A percentile compares a stretch with the other conserved stretches of the same genome.
These are phyloP conservation scores for Bryopsis sp. DNA, from an alignment of 139 green algal genomes.

Conservation along the genomic window DNA sequence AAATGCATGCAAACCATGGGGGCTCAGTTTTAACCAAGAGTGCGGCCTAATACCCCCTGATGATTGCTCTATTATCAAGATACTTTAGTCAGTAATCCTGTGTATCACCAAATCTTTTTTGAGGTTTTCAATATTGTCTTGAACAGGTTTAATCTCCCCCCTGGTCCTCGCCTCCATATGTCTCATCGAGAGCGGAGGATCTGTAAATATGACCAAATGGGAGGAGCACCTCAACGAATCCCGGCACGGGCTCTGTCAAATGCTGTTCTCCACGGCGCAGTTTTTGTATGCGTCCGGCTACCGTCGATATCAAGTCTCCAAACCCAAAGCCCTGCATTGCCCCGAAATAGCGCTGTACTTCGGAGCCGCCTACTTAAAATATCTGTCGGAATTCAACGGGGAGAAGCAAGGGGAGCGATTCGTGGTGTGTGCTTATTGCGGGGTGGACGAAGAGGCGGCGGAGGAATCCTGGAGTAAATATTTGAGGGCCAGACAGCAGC, in stretches of 20 bases:
- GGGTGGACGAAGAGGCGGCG: neutral
- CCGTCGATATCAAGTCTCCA: neutral
- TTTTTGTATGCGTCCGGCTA: constrained; percentile 1
- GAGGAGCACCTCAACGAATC: neutral
- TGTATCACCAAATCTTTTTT: too few species aligned
- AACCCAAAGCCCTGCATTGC: neutral
- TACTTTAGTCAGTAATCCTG: too few species aligned
- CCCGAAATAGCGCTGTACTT: constrained; percentile 13
- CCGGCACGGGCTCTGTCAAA: neutral
- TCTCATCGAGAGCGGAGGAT: constrained; percentile 5
- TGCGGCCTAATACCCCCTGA: too few species aligned
- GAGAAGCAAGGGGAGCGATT: neutral
- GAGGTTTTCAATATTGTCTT: too few species aligned
- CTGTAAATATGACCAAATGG: neutral
- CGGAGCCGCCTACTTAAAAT: constrained; percentile 4
- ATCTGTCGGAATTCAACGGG: neutral
- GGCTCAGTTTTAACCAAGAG: too few species aligned
- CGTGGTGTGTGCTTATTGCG: constrained; percentile 10
- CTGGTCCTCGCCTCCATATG: neutral
- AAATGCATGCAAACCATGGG: too few species aligned
- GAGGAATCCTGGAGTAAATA: constrained; percentile 12
- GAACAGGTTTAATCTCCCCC: neutral
- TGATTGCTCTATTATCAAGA: too few species aligned
- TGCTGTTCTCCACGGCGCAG: constrained; percentile 13
- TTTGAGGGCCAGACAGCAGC: neutral